A percentile compares a stretch with the other conserved stretches of the same genome.
Conservation (phyloP, 495 filamentous ascomycete species). For the Elaphomyces granulatus region DNA sequence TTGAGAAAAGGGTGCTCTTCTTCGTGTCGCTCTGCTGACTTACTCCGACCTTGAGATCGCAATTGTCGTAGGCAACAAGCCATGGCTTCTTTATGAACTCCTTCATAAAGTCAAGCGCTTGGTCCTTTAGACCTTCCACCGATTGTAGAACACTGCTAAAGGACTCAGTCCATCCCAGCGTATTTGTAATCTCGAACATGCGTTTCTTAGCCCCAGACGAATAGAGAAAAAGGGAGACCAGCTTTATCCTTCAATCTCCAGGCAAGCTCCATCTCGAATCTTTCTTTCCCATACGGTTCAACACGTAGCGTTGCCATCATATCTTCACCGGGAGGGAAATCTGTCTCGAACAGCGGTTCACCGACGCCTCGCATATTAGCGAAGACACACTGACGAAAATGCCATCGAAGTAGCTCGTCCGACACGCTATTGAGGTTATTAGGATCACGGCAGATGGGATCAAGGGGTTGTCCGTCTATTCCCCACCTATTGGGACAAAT, state of each 20-base stretch:
- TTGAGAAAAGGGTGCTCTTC: too few relatives aligned
- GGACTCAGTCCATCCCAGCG: too few relatives aligned
- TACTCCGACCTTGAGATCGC: too few relatives aligned
- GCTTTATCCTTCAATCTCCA: constrained; percentile 18
- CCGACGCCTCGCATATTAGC: constrained; percentile 23
- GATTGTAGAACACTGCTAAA: too few relatives aligned
- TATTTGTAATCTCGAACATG: too few relatives aligned
- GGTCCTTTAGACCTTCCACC: too few relatives aligned
- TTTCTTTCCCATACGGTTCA: constrained; percentile 17
- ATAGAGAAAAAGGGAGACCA: too few relatives aligned
- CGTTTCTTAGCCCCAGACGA: too few relatives aligned
- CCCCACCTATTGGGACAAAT: neutral
- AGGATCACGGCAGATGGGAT: constrained; percentile 16
- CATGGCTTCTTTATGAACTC: too few relatives aligned
- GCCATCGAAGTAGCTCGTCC: constrained; percentile 27
- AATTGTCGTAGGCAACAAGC: too few relatives aligned
- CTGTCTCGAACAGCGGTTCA: constrained; percentile 26
- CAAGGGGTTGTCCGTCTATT: constrained; percentile 16
- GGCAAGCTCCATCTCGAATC: constrained; percentile 26
- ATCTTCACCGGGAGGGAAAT: constrained; percentile 27
- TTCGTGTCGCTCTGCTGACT: too few relatives aligned
- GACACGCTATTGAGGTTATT: constrained; percentile 18
- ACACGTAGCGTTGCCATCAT: constrained; percentile 21
- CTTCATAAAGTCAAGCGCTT: too few relatives aligned
- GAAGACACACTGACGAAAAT: constrained; percentile 28